Conservation (phyloP, 345 rosid genomes). For the Brassica incana region DNA sequence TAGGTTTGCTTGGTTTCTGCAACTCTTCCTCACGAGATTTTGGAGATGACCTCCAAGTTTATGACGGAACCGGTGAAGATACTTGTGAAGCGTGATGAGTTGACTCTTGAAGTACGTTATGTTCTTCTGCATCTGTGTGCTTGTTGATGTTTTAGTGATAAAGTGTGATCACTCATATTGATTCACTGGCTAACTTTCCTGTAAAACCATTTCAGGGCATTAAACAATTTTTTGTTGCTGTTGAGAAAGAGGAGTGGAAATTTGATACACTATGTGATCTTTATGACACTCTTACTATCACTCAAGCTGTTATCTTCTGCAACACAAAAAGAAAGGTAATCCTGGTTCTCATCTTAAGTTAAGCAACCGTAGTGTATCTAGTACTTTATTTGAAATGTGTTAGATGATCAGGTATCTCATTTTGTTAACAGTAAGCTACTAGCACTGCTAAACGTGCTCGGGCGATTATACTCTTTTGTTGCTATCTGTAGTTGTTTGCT, state of each 20-base stretch:
- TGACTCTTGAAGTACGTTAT: slow-evolving; percentile 79
- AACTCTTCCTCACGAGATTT: slow-evolving; percentile 91
- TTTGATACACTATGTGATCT: slow-evolving; percentile 95
- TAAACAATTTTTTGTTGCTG: slow-evolving; percentile 91
- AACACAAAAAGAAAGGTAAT: slow-evolving; percentile 91
- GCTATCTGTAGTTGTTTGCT: neutral
- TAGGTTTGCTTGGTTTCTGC: slow-evolving; percentile 95
- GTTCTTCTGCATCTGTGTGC: slow-evolving; percentile 9
- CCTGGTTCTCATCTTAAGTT: neutral
- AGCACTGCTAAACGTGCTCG: neutral
- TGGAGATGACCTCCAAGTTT: slow-evolving; percentile 91
- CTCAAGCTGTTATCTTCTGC: slow-evolving; percentile 97
- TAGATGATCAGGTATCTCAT: slow-evolving; percentile 40
- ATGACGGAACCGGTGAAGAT: slow-evolving; percentile 98
- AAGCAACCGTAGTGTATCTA: neutral
- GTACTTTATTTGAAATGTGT: neutral
- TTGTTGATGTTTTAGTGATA: neutral
- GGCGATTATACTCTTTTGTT: neutral
- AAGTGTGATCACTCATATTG: neutral
- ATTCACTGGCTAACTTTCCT: slow-evolving; percentile 5
- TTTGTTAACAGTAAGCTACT: neutral
- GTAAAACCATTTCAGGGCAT: slow-evolving; percentile 58
- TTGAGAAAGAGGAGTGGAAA: slow-evolving; percentile 98
- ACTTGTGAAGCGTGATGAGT: slow-evolving; percentile 96
- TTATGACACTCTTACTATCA: slow-evolving; percentile 89